Evolutionary conservation across 768 basidiomycete genomes (phyloP).

Genomic region (Collybia sp.): DNA sequence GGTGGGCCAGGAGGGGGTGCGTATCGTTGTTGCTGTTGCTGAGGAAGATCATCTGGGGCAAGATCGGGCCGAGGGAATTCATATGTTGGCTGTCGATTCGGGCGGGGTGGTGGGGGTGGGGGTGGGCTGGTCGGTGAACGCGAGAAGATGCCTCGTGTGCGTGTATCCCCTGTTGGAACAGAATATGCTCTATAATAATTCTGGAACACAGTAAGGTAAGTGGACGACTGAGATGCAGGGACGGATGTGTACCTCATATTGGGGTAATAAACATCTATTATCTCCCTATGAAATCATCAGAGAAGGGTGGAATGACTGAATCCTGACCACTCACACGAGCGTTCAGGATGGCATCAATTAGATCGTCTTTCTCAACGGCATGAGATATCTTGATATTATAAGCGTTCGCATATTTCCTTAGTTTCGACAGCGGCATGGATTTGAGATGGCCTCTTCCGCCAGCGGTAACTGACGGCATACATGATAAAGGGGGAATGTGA

Average conservation of each 20-base stretch:
- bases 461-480: slow-evolving; percentile 54
- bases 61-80: slow-evolving; percentile 64
- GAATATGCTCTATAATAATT: slow-evolving; percentile 60
- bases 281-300: slow-evolving; percentile 29
- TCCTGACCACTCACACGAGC: slow-evolving; percentile 38
- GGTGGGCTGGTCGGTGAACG: slow-evolving; percentile 26
- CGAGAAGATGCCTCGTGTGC: slow-evolving; percentile 45
- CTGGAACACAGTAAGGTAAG: slow-evolving; percentile 22
- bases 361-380: slow-evolving; percentile 74
- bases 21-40: slow-evolving; percentile 15
- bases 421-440: slow-evolving; percentile 48
- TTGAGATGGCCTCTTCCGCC: slow-evolving; percentile 54
- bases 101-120: slow-evolving; percentile 30
- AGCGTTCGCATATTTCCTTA: slow-evolving; percentile 65
- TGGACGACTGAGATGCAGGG: neutral
- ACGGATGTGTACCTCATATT: slow-evolving; percentile 48
- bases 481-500: slow-evolving; percentile 3
- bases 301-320: neutral
- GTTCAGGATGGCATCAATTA: slow-evolving; percentile 59
- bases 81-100: slow-evolving; percentile 19
- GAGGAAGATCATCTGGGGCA: slow-evolving; percentile 36
- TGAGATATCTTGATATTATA: slow-evolving; percentile 63
- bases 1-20: slow-evolving; percentile 16
- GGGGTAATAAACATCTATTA: slow-evolving; percentile 57
- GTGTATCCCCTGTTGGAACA: slow-evolving; percentile 36